A percentile compares a stretch with the other conserved stretches of the same genome.
Evolutionary conservation across 1,139 yeast genomes (phyloP).

Genomic region (Kodamaea ohmeri): DNA sequence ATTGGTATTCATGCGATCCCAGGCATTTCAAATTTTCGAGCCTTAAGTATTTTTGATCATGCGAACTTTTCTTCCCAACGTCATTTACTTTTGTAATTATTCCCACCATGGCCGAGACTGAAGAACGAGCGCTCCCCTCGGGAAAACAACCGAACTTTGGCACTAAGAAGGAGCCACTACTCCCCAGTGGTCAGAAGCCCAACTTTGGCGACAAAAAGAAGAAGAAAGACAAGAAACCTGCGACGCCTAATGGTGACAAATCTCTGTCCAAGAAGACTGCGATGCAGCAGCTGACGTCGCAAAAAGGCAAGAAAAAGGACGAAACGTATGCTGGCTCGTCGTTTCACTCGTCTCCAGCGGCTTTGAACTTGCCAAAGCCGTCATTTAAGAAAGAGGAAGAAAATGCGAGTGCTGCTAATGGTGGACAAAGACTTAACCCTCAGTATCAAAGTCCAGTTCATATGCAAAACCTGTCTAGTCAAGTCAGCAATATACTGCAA

Average conservation of each 20-base stretch:
- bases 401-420: no score
- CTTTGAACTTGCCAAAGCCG: conserved; percentile 56
- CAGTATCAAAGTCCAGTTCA: conserved; percentile 1
- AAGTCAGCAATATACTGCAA: no score
- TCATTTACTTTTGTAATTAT: conserved; percentile 3
- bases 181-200: conserved; percentile 37
- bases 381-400: conserved; percentile 36
- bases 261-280: conserved; percentile 18
- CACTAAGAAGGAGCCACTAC: conserved; percentile 17
- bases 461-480: background rate
- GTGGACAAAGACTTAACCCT: conserved; percentile 8
- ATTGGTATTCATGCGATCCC: no score
- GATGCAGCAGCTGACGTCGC: conserved; percentile 13
- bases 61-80: conserved; percentile 1
- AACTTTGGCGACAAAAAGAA: conserved; percentile 20
- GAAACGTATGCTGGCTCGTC: conserved; percentile 57
- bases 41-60: background rate
- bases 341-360: conserved; percentile 57
- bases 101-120: conserved; percentile 14
- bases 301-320: conserved; percentile 18
- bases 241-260: conserved; percentile 20
- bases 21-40: no score
- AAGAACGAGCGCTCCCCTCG: conserved; percentile 11
- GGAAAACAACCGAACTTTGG: conserved; percentile 34
- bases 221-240: conserved; percentile 6